Conservation (phyloP, 2,329 filamentous ascomycete genomes). For the Colletotrichum cuscutae region DNA sequence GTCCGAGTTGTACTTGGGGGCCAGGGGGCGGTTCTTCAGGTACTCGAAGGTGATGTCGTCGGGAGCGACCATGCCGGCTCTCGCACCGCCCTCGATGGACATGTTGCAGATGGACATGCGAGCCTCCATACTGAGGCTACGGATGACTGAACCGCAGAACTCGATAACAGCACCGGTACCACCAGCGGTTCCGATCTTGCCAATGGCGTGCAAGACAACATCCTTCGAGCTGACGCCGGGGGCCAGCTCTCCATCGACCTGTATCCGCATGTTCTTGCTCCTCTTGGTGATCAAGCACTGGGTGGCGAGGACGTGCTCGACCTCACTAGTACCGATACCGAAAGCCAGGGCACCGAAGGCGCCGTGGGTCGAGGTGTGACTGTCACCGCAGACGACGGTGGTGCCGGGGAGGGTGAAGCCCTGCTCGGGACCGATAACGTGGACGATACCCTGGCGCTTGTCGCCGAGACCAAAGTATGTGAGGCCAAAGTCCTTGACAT, state of each 20-base stretch:
- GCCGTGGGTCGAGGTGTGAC: slow-evolving; percentile 97
- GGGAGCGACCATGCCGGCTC: slow-evolving; percentile 96
- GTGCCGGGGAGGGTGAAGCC: slow-evolving; percentile 98
- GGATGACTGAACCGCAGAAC: slow-evolving; percentile 95
- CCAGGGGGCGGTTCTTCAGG: slow-evolving; percentile 89
- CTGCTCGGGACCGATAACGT: slow-evolving; percentile 98
- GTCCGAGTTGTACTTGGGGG: slow-evolving; percentile 83
- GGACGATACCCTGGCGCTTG: slow-evolving; percentile 97
- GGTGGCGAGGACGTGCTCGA: slow-evolving; percentile 97
- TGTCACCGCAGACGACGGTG: slow-evolving; percentile 97
- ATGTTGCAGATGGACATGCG: slow-evolving; percentile 99
- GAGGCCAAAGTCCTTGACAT: slow-evolving; percentile 95
- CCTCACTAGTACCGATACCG: slow-evolving; percentile 97
- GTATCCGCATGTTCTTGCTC: slow-evolving; percentile 98
- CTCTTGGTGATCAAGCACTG: slow-evolving; percentile 94
- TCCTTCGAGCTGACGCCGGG: slow-evolving; percentile 97
- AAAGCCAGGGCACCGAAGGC: slow-evolving; percentile 95
- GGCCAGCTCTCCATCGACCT: slow-evolving; percentile 89
- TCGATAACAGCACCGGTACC: slow-evolving; percentile 96
- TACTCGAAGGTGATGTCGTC: slow-evolving; percentile 96
- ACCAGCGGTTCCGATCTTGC: slow-evolving; percentile 92
- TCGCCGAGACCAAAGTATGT: slow-evolving; percentile 98
- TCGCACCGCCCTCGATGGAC: slow-evolving; percentile 95
- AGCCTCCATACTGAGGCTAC: slow-evolving; percentile 91
- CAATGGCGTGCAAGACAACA: slow-evolving; percentile 91